Evolutionary conservation across 768 basidiomycete species (phyloP).

Genomic region (Boletus reticulatus): DNA sequence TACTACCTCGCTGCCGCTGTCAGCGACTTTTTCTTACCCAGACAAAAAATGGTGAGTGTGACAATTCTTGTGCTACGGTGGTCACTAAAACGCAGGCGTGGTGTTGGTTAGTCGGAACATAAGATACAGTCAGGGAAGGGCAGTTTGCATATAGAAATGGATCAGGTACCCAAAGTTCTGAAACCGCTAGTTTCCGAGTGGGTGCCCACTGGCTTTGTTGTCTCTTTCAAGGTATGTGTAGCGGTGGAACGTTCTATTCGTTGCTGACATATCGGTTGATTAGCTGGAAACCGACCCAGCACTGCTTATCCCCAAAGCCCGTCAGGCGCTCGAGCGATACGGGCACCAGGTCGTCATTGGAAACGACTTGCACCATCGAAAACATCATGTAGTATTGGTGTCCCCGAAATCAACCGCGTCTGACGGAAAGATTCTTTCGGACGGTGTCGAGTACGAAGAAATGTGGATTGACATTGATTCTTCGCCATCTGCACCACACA

Average conservation of each 20-base stretch:
- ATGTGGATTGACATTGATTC: constrained; percentile 64
- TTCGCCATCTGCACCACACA: constrained; percentile 34
- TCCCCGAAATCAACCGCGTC: constrained; percentile 41
- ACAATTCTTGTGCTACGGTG: background rate
- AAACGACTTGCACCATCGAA: constrained; percentile 90
- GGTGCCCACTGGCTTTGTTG: constrained; percentile 86
- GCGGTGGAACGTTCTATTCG: background rate
- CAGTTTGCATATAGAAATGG: constrained; percentile 94
- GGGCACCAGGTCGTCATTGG: constrained; percentile 98
- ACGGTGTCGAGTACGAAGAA: constrained; percentile 44
- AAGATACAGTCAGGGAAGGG: constrained; percentile 99
- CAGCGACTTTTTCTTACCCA: constrained; percentile 95
- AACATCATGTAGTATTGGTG: constrained; percentile 91
- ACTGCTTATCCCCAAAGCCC: constrained; percentile 88
- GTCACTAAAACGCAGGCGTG: background rate
- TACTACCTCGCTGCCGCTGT: constrained; percentile 98
- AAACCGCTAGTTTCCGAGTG: constrained; percentile 94
- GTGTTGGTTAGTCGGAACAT: constrained; percentile 74
- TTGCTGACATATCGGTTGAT: constrained; percentile 2
- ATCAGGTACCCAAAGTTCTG: constrained; percentile 96
- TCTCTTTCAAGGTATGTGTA: constrained; percentile 89
- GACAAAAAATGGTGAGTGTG: constrained; percentile 77
- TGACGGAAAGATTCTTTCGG: constrained; percentile 6
- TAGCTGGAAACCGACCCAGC: constrained; percentile 90
- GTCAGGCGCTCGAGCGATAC: constrained; percentile 84